Conservation (phyloP, 352 stramenopile genomes). For the Pythium periplocum region DNA sequence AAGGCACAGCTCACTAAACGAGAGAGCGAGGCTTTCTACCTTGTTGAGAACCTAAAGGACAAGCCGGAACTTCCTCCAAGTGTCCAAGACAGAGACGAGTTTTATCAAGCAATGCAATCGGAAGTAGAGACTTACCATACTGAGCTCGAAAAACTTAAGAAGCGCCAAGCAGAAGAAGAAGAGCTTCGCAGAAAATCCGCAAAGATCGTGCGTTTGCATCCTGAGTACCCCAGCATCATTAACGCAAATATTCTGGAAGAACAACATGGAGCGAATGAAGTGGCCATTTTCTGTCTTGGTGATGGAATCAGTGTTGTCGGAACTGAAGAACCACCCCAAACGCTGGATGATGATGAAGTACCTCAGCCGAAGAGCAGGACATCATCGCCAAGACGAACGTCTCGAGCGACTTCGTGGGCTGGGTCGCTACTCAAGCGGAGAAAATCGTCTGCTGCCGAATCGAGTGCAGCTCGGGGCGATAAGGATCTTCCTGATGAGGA, state of each 20-base stretch:
- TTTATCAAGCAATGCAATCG: slow-evolving; percentile 18
- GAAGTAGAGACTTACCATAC: slow-evolving; percentile 11
- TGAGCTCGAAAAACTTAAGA: slow-evolving; percentile 8
- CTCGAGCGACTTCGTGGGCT: slow-evolving; percentile 11
- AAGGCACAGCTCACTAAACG: slow-evolving; percentile 29
- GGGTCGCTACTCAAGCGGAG: slow-evolving; percentile 17
- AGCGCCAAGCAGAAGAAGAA: slow-evolving; percentile 10
- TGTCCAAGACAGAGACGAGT: slow-evolving; percentile 16
- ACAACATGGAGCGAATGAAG: slow-evolving; percentile 1
- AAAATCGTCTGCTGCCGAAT: slow-evolving; percentile 11
- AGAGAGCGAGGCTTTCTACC: slow-evolving; percentile 22
- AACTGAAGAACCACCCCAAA: slow-evolving; percentile 1
- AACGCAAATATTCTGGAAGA: neutral
- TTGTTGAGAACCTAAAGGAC: slow-evolving; percentile 21
- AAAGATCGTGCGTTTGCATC: slow-evolving; percentile 12
- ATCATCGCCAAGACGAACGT: slow-evolving; percentile 5
- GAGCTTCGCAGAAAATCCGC: slow-evolving; percentile 9
- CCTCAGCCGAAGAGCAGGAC: neutral
- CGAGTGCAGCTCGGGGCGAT: neutral
- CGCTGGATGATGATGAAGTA: neutral
- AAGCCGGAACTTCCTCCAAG: slow-evolving; percentile 9
- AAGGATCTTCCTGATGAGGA: neutral
- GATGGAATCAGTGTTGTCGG: slow-evolving; percentile 16
- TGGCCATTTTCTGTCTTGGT: slow-evolving; percentile 13
- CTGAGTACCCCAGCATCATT: slow-evolving; percentile 11